Base-by-base conservation (phyloP, 2,329 filamentous ascomycete genomes). In the Cladophialophora carrionii region DNA sequence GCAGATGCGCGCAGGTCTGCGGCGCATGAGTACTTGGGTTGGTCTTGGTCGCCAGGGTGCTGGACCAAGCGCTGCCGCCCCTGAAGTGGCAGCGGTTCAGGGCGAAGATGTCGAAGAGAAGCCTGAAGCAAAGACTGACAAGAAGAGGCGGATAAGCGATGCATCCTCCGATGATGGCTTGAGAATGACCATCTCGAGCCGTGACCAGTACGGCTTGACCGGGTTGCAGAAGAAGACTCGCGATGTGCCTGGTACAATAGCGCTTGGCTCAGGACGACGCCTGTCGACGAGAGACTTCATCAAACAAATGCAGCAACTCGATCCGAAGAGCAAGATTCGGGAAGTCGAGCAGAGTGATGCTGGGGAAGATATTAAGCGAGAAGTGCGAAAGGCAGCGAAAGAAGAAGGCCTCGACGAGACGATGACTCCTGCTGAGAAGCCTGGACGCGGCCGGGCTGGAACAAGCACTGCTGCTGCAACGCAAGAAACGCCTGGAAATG, bases 261-360 rank as follows among this genome's bases (percentile, higher is more conserved):
- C 67, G 9, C 48, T 68, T 31, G 67, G 65, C 2, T 67, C 66
- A 46, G 85, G 85, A 41, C 80, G 82, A 20, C 80, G 87, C 51
- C 86, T 88, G 84, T 87, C 82, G 76, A 88, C 88, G 71, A 78
- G 82, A 3, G 85, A 89, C 67, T 89, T 89, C 72, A 87, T 88
- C 72, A 77, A 83, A 64, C 83, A 87, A 71, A 85, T 89, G 75
- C 82, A 84, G 63, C 77, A 81, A 22, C 78, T 88, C 73, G 85
- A 87, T 67, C 83, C 86, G 29, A 87, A 85, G 71, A 77, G 80
- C 32, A 84, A 85, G 43, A 82, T 81, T 14, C 80, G 78, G 55
- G 67, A 79, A 4, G 76, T 80, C 3, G 75, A 81, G 41, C 72
- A 80, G 54, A 78, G 75, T 37, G 78, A 79, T 64, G 78, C 75